Evolutionary conservation across 306 rosid genomes (phyloP), one percentile per base, ranked within the genome.

Genomic region (Lotus japonicus): DNA sequence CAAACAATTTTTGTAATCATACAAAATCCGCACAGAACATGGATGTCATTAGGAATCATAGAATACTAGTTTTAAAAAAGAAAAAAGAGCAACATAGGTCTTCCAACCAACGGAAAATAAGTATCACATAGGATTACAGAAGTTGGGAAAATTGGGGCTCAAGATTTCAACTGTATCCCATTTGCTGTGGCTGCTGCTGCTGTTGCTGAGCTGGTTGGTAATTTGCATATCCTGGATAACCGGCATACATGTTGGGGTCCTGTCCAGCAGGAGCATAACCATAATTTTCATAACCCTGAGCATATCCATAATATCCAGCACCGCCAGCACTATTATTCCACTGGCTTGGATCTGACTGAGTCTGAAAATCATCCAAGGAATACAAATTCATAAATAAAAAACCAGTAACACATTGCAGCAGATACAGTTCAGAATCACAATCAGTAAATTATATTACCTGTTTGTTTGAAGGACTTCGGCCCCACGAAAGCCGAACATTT

Each of bases 401-500:
- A 75, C 56, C 66, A 10, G 15, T 2, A 11, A 72, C 16, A 13
- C 33, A 3, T 3, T 4, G 58, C 14, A 11, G 38, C 11, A 4
- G 21, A 44, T 2, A 58, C 12, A 35, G 53, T 31, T 11, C 58
- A 2, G 4, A 16, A 36, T 50, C 33, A 63, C 31, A 72, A 78
- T 62, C 41, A 76, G 54, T 11, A 15, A 38, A n/a, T 7, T 3
- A 4, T 5, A 1, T 44, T 69, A 90, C 98, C 96, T 85, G 97
- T 60, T 94, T 94, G 87, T 90, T 94, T 62, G 98, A 76, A 64
- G 98, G 98, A 69, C 97, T 94, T 6, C 96, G 95, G 52, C 98
- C 98, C 98, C 98, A 94, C 66, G 98, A 90, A 70, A 94, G 97
- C 19, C 98, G 82, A 51, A 94, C 89, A 72, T 77, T 94, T 75